phyloP scores from a whole-genome alignment of 805 yeast genomes.

The Candida caryicola region DNA sequence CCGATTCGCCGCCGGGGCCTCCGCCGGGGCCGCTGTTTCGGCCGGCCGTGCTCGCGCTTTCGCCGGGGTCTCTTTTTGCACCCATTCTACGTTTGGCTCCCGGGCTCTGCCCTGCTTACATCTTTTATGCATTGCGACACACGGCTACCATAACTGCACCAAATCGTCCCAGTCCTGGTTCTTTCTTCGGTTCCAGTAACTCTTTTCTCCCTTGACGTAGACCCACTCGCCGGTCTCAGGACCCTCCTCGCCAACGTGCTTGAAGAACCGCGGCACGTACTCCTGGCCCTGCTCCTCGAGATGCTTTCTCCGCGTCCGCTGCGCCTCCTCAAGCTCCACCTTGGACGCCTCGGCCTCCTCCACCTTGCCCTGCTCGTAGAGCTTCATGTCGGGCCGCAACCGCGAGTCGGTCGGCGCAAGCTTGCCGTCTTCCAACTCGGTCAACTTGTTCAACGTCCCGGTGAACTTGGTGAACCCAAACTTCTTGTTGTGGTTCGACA shows the following conservation, averaged over 20 bases:
- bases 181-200: conserved; percentile 81
- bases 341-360: conserved; percentile 73
- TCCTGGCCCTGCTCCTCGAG: conserved; percentile 43
- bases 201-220: conserved; percentile 51
- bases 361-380: conserved; percentile 66
- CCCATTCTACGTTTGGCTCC: too few relatives aligned
- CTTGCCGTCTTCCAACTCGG: conserved; percentile 58
- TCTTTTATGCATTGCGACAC: too few relatives aligned
- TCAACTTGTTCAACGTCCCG: conserved; percentile 76
- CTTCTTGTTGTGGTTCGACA: conserved; percentile 55
- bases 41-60: too few relatives aligned
- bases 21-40: too few relatives aligned
- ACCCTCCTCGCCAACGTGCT: conserved; percentile 34
- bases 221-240: conserved; percentile 52
- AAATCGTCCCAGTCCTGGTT: conserved; percentile 58
- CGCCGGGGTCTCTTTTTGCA: too few relatives aligned
- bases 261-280: conserved; percentile 66
- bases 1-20: too few relatives aligned
- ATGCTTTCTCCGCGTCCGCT: conserved; percentile 70
- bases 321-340: conserved; percentile 68
- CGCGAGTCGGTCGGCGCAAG: conserved; percentile 89
- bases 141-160: conserved; percentile 55
- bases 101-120: too few relatives aligned
- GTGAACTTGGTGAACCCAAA: conserved; percentile 87
- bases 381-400: conserved; percentile 77